phyloP scores from a whole-genome alignment of 805 yeast genomes.

The Sugiyamaella lignohabitans region DNA sequence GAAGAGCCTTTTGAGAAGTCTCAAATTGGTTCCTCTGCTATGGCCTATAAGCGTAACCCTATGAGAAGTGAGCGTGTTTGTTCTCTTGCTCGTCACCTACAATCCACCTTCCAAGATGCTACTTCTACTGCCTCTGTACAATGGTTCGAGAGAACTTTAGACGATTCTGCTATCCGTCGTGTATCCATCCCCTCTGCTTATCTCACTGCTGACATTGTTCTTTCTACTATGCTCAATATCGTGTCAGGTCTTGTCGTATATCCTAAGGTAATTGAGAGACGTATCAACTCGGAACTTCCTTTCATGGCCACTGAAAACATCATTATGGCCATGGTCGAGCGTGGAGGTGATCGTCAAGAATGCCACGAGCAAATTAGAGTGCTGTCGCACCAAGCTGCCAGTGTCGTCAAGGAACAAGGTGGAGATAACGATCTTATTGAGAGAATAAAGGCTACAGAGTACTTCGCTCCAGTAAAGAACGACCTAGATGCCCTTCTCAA shows the following conservation, averaged over 20 bases:
- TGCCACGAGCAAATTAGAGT: constrained; percentile 98
- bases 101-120: constrained; percentile 85
- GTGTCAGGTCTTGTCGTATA: constrained; percentile 94
- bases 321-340: constrained; percentile 99
- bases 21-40: constrained; percentile 97
- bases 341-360: constrained; percentile 96
- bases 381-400: constrained; percentile 93
- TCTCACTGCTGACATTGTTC: constrained; percentile 87
- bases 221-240: constrained; percentile 84
- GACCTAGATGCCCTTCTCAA: constrained; percentile 77
- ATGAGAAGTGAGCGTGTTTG: constrained; percentile 99
- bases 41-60: constrained; percentile 99
- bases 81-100: constrained; percentile 94
- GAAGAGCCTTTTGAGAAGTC: constrained; percentile 98
- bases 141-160: constrained; percentile 99
- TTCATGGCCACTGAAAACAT: constrained; percentile 99
- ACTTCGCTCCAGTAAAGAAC: constrained; percentile 83
- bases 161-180: constrained; percentile 96
- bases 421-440: constrained; percentile 97
- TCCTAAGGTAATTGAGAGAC: constrained; percentile 97
- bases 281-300: constrained; percentile 90
- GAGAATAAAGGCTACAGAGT: constrained; percentile 67
- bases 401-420: constrained; percentile 95
- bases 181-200: constrained; percentile 95
- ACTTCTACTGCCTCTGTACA: constrained; percentile 96